Conservation (phyloP, 495 filamentous ascomycete genomes). For the Trichoderma asperelloides region DNA sequence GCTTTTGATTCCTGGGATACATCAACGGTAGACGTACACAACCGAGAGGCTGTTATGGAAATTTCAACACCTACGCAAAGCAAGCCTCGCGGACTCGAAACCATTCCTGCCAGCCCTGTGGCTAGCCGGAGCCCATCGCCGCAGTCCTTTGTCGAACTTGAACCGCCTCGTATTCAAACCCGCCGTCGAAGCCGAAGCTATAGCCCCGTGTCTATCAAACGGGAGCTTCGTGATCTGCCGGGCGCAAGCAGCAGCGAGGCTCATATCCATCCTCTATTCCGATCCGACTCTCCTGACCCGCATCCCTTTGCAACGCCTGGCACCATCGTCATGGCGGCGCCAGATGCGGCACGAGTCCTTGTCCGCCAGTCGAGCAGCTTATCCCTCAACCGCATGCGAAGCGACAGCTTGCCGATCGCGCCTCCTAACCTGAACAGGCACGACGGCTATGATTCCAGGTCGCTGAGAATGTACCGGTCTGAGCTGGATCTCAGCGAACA, state of each 20-base stretch:
- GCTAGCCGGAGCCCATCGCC: constrained; percentile 41
- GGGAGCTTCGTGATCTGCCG: constrained; percentile 12
- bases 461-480: background rate
- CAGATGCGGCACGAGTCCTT: constrained; percentile 59
- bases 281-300: constrained; percentile 62
- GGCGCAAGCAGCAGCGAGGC: constrained; percentile 44
- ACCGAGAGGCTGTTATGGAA: constrained; percentile 43
- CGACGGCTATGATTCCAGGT: constrained; percentile 29
- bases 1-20: constrained; percentile 66
- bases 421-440: constrained; percentile 43
- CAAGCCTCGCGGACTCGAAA: constrained; percentile 39
- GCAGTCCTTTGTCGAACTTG: constrained; percentile 33
- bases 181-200: constrained; percentile 34
- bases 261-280: constrained; percentile 80
- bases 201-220: constrained; percentile 27
- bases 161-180: constrained; percentile 25
- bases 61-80: constrained; percentile 33
- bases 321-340: constrained; percentile 62
- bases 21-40: constrained; percentile 49
- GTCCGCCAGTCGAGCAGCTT: constrained; percentile 44
- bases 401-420: constrained; percentile 51
- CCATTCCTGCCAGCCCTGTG: constrained; percentile 52
- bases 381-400: constrained; percentile 57
- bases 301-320: constrained; percentile 59
- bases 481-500: background rate